These are phyloP conservation scores for Xanthoceras sorbifolium DNA, from an alignment of 345 rosid species.

Conservation along the genomic window DNA sequence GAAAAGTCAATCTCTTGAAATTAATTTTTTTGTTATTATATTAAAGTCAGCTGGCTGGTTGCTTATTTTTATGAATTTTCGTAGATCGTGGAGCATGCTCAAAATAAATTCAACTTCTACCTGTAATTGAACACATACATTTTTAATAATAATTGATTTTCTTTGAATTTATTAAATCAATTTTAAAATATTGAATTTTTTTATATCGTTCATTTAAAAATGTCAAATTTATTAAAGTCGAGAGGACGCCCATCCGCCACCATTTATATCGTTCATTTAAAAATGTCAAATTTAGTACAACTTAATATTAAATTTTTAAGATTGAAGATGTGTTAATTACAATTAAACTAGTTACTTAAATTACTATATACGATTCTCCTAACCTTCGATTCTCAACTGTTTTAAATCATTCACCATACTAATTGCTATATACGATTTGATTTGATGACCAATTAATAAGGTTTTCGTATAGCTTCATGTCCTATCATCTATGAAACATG, in stretches of 20 bases:
- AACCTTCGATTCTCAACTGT: too few relatives aligned
- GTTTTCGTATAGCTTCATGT: too few relatives aligned
- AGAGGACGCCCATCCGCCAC: background rate
- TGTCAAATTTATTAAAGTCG: background rate
- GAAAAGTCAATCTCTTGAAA: background rate
- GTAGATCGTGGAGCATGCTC: background rate
- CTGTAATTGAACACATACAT: background rate
- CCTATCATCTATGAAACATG: background rate
- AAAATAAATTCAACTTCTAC: background rate
- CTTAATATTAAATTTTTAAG: too few relatives aligned
- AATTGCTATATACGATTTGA: too few relatives aligned
- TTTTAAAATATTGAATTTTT: background rate
- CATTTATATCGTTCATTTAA: background rate
- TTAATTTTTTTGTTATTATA: background rate
- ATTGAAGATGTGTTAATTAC: too few relatives aligned
- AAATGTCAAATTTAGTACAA: background rate
- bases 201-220: background rate
- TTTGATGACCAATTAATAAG: too few relatives aligned
- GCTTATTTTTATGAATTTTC: background rate
- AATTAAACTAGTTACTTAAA: too few relatives aligned
- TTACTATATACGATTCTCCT: too few relatives aligned
- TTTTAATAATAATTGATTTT: background rate
- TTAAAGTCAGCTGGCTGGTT: conserved; percentile 1
- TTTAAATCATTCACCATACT: background rate
- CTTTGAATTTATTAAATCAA: background rate